Evolutionary conservation across 2,329 filamentous ascomycete genomes (phyloP).

Genomic region (Verticillium tricorpus): DNA sequence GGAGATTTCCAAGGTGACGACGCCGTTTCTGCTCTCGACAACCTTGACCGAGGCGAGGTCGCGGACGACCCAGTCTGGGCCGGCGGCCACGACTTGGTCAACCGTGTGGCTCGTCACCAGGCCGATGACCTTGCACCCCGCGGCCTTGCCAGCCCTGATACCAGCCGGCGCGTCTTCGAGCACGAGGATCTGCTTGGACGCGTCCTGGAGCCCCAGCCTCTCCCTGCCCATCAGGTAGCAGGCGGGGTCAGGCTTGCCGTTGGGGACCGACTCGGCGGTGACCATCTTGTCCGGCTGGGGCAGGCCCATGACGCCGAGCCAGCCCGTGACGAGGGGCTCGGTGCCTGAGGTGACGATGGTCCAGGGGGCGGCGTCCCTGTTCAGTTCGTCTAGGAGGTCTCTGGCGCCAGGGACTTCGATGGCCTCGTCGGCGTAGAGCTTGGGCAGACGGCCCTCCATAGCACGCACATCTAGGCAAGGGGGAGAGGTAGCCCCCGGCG

Average conservation of each 20-base stretch:
- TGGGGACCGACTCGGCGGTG: conserved; percentile 68
- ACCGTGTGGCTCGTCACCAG: conserved; percentile 78
- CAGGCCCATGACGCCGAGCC: conserved; percentile 64
- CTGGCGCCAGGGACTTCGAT: conserved; percentile 83
- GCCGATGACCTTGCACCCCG: conserved; percentile 81
- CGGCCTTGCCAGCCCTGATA: conserved; percentile 76
- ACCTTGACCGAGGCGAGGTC: conserved; percentile 73
- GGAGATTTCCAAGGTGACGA: conserved; percentile 62
- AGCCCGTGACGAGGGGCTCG: conserved; percentile 62
- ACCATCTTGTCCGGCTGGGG: conserved; percentile 63
- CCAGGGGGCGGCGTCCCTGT: conserved; percentile 64
- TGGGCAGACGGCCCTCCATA: conserved; percentile 74
- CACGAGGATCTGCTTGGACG: conserved; percentile 59
- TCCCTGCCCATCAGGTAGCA: conserved; percentile 68
- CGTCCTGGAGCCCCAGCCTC: conserved; percentile 49
- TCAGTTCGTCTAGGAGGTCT: conserved; percentile 62
- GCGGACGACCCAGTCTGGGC: conserved; percentile 82
- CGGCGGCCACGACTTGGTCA: conserved; percentile 66
- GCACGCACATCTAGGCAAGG: conserved; percentile 62
- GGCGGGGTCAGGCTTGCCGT: conserved; percentile 72
- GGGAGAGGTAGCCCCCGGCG: neutral
- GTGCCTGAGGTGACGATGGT: conserved; percentile 81
- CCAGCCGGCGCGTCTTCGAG: conserved; percentile 88
- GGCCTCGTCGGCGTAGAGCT: conserved; percentile 71
- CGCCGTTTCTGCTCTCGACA: conserved; percentile 50